A percentile compares a stretch with the other conserved stretches of the same genome.
phyloP scores from a whole-genome alignment of 148 eudicot genomes.

The Camellia granthamiana region DNA sequence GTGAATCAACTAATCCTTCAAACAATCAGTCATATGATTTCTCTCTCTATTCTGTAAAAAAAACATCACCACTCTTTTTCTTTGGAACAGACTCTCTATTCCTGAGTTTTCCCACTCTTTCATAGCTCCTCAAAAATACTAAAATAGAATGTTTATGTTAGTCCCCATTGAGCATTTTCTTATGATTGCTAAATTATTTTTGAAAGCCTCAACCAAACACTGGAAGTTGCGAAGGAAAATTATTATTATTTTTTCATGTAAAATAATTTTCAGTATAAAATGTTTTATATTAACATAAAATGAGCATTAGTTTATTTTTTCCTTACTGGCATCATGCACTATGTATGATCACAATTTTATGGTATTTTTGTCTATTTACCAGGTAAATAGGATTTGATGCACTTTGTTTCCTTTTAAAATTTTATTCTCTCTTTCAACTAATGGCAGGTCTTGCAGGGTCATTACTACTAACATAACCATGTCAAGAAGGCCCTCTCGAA shows the following conservation, averaged over 20 bases:
- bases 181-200: background rate
- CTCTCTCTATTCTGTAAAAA: background rate
- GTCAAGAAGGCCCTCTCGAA: conserved; percentile 93
- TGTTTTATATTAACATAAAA: background rate
- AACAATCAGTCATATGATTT: background rate
- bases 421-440: too few relatives aligned
- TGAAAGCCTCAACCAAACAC: background rate
- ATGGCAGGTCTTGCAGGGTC: conserved; percentile 12
- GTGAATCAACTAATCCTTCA: background rate
- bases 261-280: background rate
- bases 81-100: background rate
- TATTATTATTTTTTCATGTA: background rate
- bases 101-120: background rate
- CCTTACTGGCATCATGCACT: background rate
- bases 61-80: background rate
- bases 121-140: background rate
- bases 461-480: conserved; percentile 27
- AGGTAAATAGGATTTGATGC: background rate
- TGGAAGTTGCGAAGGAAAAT: background rate
- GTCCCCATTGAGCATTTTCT: background rate
- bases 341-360: background rate
- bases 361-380: background rate
- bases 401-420: too few relatives aligned
- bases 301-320: background rate
- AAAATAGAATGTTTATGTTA: background rate